phyloP scores from a whole-genome alignment of 257 asterid species.

The Leptodermis oblonga region DNA sequence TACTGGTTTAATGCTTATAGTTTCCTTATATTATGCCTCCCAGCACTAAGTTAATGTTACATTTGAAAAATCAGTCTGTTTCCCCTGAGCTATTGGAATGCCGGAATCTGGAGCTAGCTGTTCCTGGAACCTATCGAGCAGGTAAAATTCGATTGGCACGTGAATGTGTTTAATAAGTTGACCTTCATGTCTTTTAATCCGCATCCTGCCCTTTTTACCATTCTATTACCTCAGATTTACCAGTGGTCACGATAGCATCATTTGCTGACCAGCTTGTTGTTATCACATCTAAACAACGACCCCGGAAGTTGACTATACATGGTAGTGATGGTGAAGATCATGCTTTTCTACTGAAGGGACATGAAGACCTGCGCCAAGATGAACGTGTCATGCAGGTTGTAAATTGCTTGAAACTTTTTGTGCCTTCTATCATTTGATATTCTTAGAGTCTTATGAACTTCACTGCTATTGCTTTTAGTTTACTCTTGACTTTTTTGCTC shows the following conservation, averaged over 20 bases:
- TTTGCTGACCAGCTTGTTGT: constrained; percentile 97
- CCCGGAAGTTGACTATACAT: constrained; percentile 89
- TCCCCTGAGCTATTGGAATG: constrained; percentile 92
- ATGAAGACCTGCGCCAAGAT: constrained; percentile 98
- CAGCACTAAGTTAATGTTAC: constrained; percentile 13
- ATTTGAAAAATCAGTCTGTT: constrained; percentile 61
- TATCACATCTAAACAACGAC: constrained; percentile 96
- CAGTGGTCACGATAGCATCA: constrained; percentile 88
- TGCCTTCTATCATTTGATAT: constrained; percentile 4
- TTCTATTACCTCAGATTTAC: constrained; percentile 53
- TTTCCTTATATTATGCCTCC: constrained; percentile 10
- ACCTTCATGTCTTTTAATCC: neutral
- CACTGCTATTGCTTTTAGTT: neutral
- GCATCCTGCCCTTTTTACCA: constrained; percentile 5
- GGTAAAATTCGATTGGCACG: constrained; percentile 34
- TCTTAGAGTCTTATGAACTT: neutral
- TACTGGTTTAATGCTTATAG: constrained; percentile 16
- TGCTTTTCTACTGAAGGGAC: constrained; percentile 95
- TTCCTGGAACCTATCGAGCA: constrained; percentile 97
- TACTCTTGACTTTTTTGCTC: neutral
- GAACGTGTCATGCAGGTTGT: constrained; percentile 99
- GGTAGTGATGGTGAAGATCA: constrained; percentile 98
- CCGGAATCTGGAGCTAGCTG: constrained; percentile 87
- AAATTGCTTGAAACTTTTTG: constrained; percentile 4
- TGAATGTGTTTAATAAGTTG: neutral